Evolutionary conservation across 2,329 filamentous ascomycete genomes (phyloP).

Genomic region (Aspergillus quadrilineatus): DNA sequence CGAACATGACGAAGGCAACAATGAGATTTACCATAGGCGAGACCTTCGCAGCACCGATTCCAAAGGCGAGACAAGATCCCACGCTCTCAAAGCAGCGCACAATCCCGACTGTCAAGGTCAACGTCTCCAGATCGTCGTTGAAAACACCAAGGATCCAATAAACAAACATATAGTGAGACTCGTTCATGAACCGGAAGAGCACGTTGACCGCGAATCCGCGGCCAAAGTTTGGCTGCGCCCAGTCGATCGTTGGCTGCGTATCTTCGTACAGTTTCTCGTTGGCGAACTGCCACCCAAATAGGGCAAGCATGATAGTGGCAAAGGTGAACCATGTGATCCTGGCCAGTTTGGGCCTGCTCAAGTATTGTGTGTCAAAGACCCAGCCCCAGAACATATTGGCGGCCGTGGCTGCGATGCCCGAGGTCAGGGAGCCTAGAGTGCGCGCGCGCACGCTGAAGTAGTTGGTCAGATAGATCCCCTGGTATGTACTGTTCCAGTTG

Average conservation of each 20-base stretch:
- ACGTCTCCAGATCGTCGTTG: slow-evolving; percentile 9
- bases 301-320: slow-evolving; percentile 2
- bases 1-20: slow-evolving; percentile 12
- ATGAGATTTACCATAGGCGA: slow-evolving; percentile 8
- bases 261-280: slow-evolving; percentile 10
- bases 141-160: slow-evolving; percentile 10
- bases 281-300: slow-evolving; percentile 4
- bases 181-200: slow-evolving; percentile 10
- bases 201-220: slow-evolving; percentile 10
- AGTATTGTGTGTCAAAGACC: slow-evolving; percentile 1
- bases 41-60: slow-evolving; percentile 7
- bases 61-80: slow-evolving; percentile 9
- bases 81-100: slow-evolving; percentile 14
- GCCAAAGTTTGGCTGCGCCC: slow-evolving; percentile 2
- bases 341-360: too few relatives aligned
- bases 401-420: too few relatives aligned
- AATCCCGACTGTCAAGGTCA: slow-evolving; percentile 10
- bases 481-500: slow-evolving; percentile 10
- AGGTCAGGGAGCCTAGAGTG: too few relatives aligned
- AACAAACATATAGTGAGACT: slow-evolving; percentile 13
- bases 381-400: slow-evolving; percentile 8
- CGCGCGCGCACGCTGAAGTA: too few relatives aligned
- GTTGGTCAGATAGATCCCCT: too few relatives aligned
- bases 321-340: slow-evolving; percentile 10
- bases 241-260: slow-evolving; percentile 8